phyloP scores from a whole-genome alignment of 495 filamentous ascomycete genomes.

The Apodospora peruviana region DNA sequence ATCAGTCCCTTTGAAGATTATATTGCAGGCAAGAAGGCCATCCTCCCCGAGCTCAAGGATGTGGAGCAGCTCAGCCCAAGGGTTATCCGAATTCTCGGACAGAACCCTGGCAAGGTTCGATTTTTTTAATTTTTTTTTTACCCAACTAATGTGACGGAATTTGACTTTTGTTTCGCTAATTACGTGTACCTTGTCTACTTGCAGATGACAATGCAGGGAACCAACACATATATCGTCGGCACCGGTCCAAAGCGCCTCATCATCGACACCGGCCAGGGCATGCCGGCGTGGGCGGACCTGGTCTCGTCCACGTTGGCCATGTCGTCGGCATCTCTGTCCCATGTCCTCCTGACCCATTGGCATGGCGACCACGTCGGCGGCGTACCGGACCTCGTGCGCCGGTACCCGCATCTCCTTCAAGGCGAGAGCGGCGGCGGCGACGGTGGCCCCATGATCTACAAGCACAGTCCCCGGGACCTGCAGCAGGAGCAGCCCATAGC shows the following conservation, averaged over 20 bases:
- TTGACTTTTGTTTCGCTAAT: neutral
- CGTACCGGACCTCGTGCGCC: conserved; percentile 49
- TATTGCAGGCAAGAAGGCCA: conserved; percentile 25
- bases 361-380: conserved; percentile 75
- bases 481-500: conserved; percentile 51
- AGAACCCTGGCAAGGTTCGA: conserved; percentile 23
- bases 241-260: conserved; percentile 55
- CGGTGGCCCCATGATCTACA: too few species aligned
- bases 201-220: conserved; percentile 41
- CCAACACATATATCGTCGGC: conserved; percentile 72
- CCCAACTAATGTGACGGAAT: too few species aligned
- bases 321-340: conserved; percentile 53
- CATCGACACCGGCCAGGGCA: conserved; percentile 65
- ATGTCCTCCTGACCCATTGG: conserved; percentile 68
- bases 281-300: conserved; percentile 42
- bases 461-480: conserved; percentile 35
- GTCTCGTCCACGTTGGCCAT: conserved; percentile 52
- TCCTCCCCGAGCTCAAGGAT: conserved; percentile 29
- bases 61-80: conserved; percentile 36
- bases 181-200: neutral
- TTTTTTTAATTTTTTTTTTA: neutral
- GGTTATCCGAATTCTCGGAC: conserved; percentile 35
- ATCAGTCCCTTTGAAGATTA: conserved; percentile 42
- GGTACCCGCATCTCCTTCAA: conserved; percentile 47
- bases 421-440: too few species aligned